Evolutionary conservation across 2,329 filamentous ascomycete genomes (phyloP).

Genomic region (Exophiala mesophila): DNA sequence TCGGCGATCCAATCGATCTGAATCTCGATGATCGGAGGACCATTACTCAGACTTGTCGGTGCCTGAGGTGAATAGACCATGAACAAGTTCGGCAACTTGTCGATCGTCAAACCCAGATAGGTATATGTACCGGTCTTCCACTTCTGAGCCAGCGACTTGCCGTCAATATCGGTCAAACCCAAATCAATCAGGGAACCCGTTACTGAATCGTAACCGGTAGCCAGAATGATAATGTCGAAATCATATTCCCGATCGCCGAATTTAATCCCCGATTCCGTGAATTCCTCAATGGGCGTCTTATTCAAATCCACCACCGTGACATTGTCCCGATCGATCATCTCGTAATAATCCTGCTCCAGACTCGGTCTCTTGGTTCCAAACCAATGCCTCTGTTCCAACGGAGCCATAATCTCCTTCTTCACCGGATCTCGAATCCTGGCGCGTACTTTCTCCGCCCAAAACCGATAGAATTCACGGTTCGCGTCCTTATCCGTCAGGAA

Average conservation of each 20-base stretch:
- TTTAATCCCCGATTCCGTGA: slow-evolving; percentile 39
- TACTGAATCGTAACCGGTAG: slow-evolving; percentile 41
- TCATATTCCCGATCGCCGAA: slow-evolving; percentile 27
- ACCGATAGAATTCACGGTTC: slow-evolving; percentile 50
- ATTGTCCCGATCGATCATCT: slow-evolving; percentile 43
- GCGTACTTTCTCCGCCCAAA: slow-evolving; percentile 51
- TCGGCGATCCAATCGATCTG: slow-evolving; percentile 50
- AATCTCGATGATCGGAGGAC: slow-evolving; percentile 50
- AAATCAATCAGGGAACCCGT: slow-evolving; percentile 37
- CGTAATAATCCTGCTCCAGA: slow-evolving; percentile 49
- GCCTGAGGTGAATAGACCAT: slow-evolving; percentile 50
- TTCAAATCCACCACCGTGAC: slow-evolving; percentile 45
- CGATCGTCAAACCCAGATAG: slow-evolving; percentile 38
- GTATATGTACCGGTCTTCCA: slow-evolving; percentile 34
- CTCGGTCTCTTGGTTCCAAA: slow-evolving; percentile 51
- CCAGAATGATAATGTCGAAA: slow-evolving; percentile 38
- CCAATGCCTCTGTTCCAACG: slow-evolving; percentile 47
- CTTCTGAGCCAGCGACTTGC: slow-evolving; percentile 31
- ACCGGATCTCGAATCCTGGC: slow-evolving; percentile 47
- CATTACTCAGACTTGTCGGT: slow-evolving; percentile 45
- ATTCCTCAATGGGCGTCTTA: slow-evolving; percentile 36
- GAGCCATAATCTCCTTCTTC: slow-evolving; percentile 51
- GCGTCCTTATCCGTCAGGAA: slow-evolving; percentile 41
- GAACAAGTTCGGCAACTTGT: slow-evolving; percentile 47
- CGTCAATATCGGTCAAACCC: slow-evolving; percentile 38